A percentile compares a stretch with the other conserved stretches of the same genome.
Conservation (phyloP, 1,139 yeast genomes). For the Citeromyces hawaiiensis region DNA sequence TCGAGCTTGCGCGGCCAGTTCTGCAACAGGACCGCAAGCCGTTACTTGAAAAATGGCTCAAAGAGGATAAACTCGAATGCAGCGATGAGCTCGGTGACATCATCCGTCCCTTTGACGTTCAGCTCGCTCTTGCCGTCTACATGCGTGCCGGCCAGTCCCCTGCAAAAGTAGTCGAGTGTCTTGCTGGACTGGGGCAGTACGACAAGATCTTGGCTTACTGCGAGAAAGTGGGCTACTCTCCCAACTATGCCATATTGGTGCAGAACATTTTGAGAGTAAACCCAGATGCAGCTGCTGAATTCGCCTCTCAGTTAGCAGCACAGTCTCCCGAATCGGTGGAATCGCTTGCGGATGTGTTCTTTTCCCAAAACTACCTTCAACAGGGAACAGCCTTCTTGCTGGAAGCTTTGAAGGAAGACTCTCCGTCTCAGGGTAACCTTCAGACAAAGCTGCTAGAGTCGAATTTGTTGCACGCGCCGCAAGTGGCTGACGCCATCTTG, state of each 20-base stretch:
- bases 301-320: constrained; percentile 76
- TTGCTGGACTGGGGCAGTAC: constrained; percentile 94
- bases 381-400: constrained; percentile 98
- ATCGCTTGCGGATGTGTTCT: constrained; percentile 83
- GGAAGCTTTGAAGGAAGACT: constrained; percentile 89
- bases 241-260: constrained; percentile 82
- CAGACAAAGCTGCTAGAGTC: constrained; percentile 93
- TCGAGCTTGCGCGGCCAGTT: constrained; percentile 92
- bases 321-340: constrained; percentile 63
- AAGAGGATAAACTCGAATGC: constrained; percentile 84
- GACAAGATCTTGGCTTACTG: constrained; percentile 93
- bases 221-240: constrained; percentile 76
- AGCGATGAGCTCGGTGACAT: constrained; percentile 97
- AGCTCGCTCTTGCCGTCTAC: constrained; percentile 85
- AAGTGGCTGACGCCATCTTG: constrained; percentile 96
- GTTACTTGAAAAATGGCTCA: constrained; percentile 90
- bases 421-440: constrained; percentile 90
- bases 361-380: constrained; percentile 88
- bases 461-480: constrained; percentile 92
- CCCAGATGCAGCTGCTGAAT: constrained; percentile 98
- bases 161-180: constrained; percentile 79
- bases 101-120: constrained; percentile 76
- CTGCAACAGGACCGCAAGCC: constrained; percentile 93
- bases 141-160: constrained; percentile 66
- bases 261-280: constrained; percentile 85